phyloP scores from a whole-genome alignment of 2,329 filamentous ascomycete genomes.

The Pseudogymnoascus sp. region DNA sequence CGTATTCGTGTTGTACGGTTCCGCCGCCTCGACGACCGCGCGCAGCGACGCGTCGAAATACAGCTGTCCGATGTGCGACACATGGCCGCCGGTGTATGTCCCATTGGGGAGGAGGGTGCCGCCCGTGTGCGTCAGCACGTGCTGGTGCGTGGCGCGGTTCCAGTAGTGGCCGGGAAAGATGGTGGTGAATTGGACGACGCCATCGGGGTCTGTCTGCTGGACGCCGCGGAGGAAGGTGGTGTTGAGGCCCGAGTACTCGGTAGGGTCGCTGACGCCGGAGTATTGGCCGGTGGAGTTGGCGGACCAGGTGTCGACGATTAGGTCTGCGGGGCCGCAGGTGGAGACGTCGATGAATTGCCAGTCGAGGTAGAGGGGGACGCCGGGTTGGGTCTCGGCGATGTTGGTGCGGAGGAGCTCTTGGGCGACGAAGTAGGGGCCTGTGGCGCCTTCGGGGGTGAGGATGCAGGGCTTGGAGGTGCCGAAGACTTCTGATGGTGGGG shows the following conservation, averaged over 20 bases:
- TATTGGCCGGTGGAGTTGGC: background rate
- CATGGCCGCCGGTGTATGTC: conserved; percentile 40
- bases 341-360: conserved; percentile 32
- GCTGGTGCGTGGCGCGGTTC: conserved; percentile 40
- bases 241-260: conserved; percentile 23
- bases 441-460: conserved; percentile 2
- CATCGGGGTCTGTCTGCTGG: conserved; percentile 33
- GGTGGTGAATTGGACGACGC: conserved; percentile 34
- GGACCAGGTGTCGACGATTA: background rate
- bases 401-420: conserved; percentile 31
- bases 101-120: conserved; percentile 28
- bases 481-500: background rate
- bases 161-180: conserved; percentile 41
- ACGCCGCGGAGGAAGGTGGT: conserved; percentile 34
- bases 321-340: conserved; percentile 30
- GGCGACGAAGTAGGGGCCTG: conserved; percentile 20
- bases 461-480: background rate
- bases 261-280: conserved; percentile 11
- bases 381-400: conserved; percentile 28
- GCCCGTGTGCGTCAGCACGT: conserved; percentile 34
- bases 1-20: conserved; percentile 38
- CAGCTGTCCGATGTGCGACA: conserved; percentile 49
- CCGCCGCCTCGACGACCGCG: conserved; percentile 36
- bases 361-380: conserved; percentile 31
- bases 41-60: conserved; percentile 52